Evolutionary conservation across 306 rosid genomes (phyloP), one percentile per base, ranked within the genome.

Genomic region (Cajanus cajan): DNA sequence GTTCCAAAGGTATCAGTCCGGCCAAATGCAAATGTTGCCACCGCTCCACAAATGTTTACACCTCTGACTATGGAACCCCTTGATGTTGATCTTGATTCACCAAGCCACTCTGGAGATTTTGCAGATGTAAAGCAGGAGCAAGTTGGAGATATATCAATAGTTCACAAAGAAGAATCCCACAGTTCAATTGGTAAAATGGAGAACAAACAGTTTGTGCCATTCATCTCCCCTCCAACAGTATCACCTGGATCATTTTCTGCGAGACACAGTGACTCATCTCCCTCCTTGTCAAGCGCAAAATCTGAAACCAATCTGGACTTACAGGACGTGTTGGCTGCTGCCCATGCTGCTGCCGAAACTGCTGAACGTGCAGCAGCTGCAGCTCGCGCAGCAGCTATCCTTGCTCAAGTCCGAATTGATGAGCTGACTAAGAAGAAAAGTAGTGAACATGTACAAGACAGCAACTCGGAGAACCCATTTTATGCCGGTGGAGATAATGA

Each of bases 301-400:
- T 59, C 89, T 11, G 96, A 85, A 39, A 80, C 71, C 47, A 68
- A 83, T 51, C 84, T 88, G 65, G 88, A 95, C 86, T 77, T 95
- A 45, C 91, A 92, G 82, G 98, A 95, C 74, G 98, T 95, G 67
- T 61, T 95, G 82, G 93, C 93, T 71, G 98, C 99, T 41, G 99
- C 99, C 68, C 94, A 95, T 82, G 85, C 88, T 80, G 99, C 99
- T 67, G 98, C 98, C 9, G 98, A 95, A 71, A 74, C 90, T 14
- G 98, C 98, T 19, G 98, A 95, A 80, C 88, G 89, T 25, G 98
- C 98, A 9, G 98, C 98, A 0, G 89, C 93, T 19, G 92, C 98
- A 2, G 99, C 99, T 82, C 96, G 99, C 71, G 70, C 93, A 10
- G 98, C 94, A 0, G 98, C 98, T 75, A 92, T 88, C 79, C 90